Conservation (phyloP, 257 asterid genomes). For the Paulownia fortunei region DNA sequence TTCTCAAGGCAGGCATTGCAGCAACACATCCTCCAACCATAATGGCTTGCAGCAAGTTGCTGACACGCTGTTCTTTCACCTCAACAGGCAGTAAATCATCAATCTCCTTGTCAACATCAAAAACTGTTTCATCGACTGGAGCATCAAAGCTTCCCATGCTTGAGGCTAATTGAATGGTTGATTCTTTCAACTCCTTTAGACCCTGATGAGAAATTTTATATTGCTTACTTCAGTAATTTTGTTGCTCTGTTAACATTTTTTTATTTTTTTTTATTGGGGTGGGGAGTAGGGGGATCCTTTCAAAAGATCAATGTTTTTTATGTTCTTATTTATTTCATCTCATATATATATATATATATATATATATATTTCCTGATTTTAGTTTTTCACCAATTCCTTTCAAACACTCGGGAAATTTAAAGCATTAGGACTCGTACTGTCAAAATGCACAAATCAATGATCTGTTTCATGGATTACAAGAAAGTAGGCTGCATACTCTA, state of each 20-base stretch:
- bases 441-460: neutral
- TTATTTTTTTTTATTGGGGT: too few relatives aligned
- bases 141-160: slow-evolving; percentile 81
- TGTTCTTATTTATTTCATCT: too few relatives aligned
- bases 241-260: neutral
- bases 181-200: slow-evolving; percentile 83
- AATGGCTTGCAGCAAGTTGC: slow-evolving; percentile 78
- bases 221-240: neutral
- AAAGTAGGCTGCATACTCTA: slow-evolving; percentile 48
- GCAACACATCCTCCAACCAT: slow-evolving; percentile 90
- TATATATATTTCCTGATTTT: neutral
- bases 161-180: slow-evolving; percentile 75
- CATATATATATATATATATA: too few relatives aligned
- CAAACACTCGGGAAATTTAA: too few relatives aligned
- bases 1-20: slow-evolving; percentile 84
- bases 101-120: slow-evolving; percentile 82
- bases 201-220: slow-evolving; percentile 52
- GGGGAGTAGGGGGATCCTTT: too few relatives aligned
- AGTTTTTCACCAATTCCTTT: too few relatives aligned
- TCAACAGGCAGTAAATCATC: slow-evolving; percentile 84
- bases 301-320: too few relatives aligned
- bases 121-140: slow-evolving; percentile 78
- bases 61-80: slow-evolving; percentile 89
- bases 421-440: neutral
- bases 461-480: neutral